Evolutionary conservation across 352 stramenopile species (phyloP), one percentile per base, ranked within the genome.

Genomic region (Globisporangium spiculum): DNA sequence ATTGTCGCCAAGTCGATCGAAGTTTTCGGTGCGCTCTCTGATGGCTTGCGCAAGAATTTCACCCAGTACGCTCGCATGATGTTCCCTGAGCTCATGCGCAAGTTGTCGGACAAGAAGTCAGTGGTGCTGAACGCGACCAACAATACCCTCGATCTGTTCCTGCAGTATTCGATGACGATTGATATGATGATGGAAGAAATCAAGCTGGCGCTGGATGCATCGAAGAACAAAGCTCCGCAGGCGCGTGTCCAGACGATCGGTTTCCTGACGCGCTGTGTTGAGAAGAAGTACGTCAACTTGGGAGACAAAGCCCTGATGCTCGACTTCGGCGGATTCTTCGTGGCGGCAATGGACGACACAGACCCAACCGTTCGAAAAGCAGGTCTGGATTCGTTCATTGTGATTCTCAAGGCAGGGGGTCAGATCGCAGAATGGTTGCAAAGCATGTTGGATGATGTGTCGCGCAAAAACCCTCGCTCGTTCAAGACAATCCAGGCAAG

Each of bases 181-280:
- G 89, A 96, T 38, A 82, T 90, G 76, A 92, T 96, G 84, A 90
- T 95, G 73, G 89, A 96, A 22, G 89, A 96, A 38, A 73, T 96
- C 26, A 91, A 90, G 60, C 53, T 86, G 4, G 76, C 76, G 1
- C 75, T 92, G 8, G 86, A 96, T 68, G 65, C 81, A 4, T 76
- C 76, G 0, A 96, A 94, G 69, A 96, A 94, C 73, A 96, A 96
- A 59, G 75, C 89, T 9, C 89, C 89, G 1, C 79, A 86, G 63
- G 84, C 89, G 1, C 85, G 89, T 20, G 88, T 92, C 4, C 89
- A 96, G 50, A 90, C 75, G 5, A 77, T 96, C 59, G 70, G 41
- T 16, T 96, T 95, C 65, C 26, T 96, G 26, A 67, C 75, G 18
- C 84, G 89, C 48, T 84, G 82, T 27, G 75, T 94, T 18, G 81